Conservation (phyloP, 2,329 filamentous ascomycete genomes). For the Ophiocordyceps unilateralis region DNA sequence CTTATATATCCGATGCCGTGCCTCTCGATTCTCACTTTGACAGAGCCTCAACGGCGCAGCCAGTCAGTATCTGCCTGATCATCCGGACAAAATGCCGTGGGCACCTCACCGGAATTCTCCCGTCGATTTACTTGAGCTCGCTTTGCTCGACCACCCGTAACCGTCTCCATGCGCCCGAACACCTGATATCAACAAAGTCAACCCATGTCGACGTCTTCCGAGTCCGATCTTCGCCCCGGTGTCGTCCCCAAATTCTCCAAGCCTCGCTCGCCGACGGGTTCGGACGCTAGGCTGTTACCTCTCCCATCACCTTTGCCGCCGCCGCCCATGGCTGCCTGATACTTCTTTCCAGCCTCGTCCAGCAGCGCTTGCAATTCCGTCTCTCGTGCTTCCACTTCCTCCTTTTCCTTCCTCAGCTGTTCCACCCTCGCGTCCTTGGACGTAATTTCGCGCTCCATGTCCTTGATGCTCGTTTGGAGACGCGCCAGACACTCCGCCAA, state of each 20-base stretch:
- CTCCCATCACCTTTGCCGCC: constrained; percentile 7
- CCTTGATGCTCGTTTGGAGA: constrained; percentile 41
- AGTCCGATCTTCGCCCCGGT: constrained; percentile 7
- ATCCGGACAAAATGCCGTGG: too few species aligned
- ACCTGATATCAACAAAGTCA: neutral
- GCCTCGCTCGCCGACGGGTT: constrained; percentile 15
- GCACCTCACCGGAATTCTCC: too few species aligned
- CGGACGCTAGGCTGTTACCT: constrained; percentile 1
- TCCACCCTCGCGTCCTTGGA: constrained; percentile 46
- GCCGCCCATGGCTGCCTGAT: constrained; percentile 25
- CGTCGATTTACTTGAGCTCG: too few species aligned
- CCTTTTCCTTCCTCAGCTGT: constrained; percentile 49
- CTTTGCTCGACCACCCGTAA: too few species aligned
- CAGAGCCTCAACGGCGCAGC: too few species aligned
- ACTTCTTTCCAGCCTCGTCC: constrained; percentile 59
- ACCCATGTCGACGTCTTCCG: constrained; percentile 6
- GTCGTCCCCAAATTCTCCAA: constrained; percentile 18
- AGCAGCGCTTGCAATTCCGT: constrained; percentile 65
- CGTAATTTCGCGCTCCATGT: constrained; percentile 46
- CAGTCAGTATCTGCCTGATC: too few species aligned
- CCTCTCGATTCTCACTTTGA: too few species aligned
- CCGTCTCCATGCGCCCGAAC: neutral
- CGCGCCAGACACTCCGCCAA: constrained; percentile 48
- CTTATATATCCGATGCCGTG: too few species aligned
- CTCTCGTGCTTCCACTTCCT: constrained; percentile 51